Evolutionary conservation across 2,329 filamentous ascomycete genomes (phyloP).

Genomic region (Colletotrichum sp.): DNA sequence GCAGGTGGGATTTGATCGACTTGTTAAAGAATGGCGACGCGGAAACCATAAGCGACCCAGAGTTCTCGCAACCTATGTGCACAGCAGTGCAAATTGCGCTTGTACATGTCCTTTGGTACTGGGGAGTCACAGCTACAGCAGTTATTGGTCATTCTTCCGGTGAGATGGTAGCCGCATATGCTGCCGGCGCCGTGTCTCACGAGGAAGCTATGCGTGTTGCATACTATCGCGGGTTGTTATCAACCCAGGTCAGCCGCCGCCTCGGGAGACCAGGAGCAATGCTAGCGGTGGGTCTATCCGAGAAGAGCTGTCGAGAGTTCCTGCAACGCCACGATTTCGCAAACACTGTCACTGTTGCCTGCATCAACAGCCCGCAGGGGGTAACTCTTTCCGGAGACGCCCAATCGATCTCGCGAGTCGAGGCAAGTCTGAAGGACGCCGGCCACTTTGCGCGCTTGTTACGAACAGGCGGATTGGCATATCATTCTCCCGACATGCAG

Average conservation of each 20-base stretch:
- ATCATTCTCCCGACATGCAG: constrained; percentile 11
- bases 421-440: constrained; percentile 31
- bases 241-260: background rate
- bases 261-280: background rate
- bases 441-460: background rate
- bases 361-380: constrained; percentile 57
- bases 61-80: constrained; percentile 33
- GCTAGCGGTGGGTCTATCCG: background rate
- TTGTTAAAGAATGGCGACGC: background rate
- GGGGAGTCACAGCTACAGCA: constrained; percentile 35
- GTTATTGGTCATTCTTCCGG: constrained; percentile 55
- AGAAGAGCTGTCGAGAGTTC: background rate
- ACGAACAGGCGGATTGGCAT: background rate
- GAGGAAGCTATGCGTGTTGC: constrained; percentile 31
- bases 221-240: constrained; percentile 24
- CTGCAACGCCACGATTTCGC: background rate
- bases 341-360: constrained; percentile 31
- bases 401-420: constrained; percentile 40
- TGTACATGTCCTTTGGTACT: constrained; percentile 29
- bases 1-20: background rate
- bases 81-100: constrained; percentile 34
- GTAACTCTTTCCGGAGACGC: constrained; percentile 56
- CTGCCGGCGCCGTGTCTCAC: constrained; percentile 14
- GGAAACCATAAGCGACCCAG: constrained; percentile 20
- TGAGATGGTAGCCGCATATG: constrained; percentile 39